Conservation (phyloP, 2,329 filamentous ascomycete genomes). For the Botrytis galanthina region DNA sequence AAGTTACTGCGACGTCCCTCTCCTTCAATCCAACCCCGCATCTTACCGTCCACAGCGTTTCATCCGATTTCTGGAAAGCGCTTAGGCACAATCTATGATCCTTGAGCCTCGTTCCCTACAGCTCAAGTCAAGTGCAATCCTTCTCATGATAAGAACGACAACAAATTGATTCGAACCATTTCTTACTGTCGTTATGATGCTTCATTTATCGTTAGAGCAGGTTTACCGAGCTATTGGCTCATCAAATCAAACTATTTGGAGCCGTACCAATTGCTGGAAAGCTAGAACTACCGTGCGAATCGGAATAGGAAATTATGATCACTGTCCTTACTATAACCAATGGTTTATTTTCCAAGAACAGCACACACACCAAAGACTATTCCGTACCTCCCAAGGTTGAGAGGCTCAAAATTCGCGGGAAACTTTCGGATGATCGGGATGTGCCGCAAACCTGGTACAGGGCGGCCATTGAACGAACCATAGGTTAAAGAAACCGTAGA, state of each 20-base stretch:
- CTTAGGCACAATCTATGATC: neutral
- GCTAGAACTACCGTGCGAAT: no score
- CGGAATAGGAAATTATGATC: neutral
- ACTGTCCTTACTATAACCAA: neutral
- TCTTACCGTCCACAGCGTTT: neutral
- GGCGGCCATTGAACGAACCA: neutral
- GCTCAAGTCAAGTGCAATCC: neutral
- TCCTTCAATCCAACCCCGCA: neutral
- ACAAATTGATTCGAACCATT: neutral
- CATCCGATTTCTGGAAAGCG: neutral
- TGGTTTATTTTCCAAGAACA: neutral
- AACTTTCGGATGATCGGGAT: neutral
- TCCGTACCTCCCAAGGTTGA: neutral
- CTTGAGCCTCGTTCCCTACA: neutral
- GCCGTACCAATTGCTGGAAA: neutral
- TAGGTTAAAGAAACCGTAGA: rapidly evolving
- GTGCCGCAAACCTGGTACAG: neutral
- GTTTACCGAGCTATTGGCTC: neutral
- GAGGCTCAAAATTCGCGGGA: neutral
- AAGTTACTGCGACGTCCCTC: no score
- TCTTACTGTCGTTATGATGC: neutral
- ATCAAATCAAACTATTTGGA: neutral
- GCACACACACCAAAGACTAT: neutral
- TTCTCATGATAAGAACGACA: neutral
- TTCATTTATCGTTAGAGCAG: neutral